Base-by-base conservation (phyloP, 164 flowering plant genomes). In the Umbilicus rupestris region DNA sequence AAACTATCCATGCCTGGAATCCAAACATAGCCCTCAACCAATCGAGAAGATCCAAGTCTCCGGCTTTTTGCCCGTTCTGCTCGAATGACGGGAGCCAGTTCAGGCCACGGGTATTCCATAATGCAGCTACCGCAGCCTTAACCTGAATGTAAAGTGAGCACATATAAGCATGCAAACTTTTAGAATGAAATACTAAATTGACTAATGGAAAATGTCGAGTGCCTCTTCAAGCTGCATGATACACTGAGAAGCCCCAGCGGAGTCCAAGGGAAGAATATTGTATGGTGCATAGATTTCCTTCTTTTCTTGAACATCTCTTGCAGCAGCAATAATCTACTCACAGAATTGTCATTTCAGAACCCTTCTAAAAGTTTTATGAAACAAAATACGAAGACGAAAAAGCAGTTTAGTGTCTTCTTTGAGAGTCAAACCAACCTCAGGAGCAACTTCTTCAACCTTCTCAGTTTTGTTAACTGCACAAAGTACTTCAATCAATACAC, bases 1-100 rank as follows among this genome's bases (percentile, higher is more conserved):
- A 9, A 39, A 66, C 30, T 67, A 45, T 35, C 55, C 75, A 31
- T 76, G 74, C 99, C 96, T 95, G 99, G 80, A 95, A 95, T 16
- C 99, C 99, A 73, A 95, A 95, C 99, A 95, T 92, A 33, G 97
- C 96, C 64, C 89, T 81, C 52, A 95, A 75, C 99, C 99, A 95
- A 77, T 95, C 99, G 58, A 95, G 88, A 72, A 95, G 80, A 74
- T 95, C 99, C 60, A 90, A 63, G 62, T 95, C 92, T 69, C 87
- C 91, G 14, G 90, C 64, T 77, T 80, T 92, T 78, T 87, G 88
- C 77, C 87, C 78, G 1, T 80, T 82, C 72, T 81, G 91, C 78
- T 92, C 96, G 78, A 86, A 84, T 62, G 86, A 70, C 45, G 86
- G 29, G 11, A 98, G 97, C 97, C 97, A 95, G 69, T 65, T 87